Percentiles rank a stretch among this genome's conserved stretches.
phyloP scores from a whole-genome alignment of 2,329 filamentous ascomycete species.

The Westerdykella ornata region DNA sequence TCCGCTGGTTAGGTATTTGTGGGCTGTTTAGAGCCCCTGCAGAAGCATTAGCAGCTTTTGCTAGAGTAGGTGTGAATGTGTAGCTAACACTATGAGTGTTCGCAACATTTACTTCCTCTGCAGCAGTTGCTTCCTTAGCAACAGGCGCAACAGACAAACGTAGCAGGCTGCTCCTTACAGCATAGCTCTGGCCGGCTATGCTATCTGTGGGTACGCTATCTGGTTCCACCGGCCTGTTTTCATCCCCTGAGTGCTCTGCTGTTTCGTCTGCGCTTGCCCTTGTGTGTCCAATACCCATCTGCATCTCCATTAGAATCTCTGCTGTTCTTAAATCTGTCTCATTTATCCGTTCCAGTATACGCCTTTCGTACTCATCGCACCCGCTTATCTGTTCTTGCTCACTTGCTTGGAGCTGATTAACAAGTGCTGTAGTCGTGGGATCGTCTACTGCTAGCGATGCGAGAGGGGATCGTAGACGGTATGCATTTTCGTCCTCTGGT shows the following conservation, averaged over 20 bases:
- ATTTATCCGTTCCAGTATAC: constrained; percentile 3
- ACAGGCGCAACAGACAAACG: neutral
- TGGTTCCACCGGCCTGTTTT: constrained; percentile 1
- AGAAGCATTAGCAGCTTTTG: too few relatives aligned
- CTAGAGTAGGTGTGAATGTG: neutral
- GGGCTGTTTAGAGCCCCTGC: too few relatives aligned
- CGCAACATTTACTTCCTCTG: neutral
- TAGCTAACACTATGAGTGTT: constrained; percentile 1
- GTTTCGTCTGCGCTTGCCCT: constrained; percentile 1
- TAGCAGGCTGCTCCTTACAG: neutral
- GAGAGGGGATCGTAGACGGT: neutral
- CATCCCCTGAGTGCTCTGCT: constrained; percentile 1
- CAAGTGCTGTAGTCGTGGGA: neutral
- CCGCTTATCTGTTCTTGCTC: constrained; percentile 1
- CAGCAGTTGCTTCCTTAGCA: neutral
- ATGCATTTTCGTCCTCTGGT: constrained; percentile 1
- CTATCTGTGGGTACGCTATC: neutral
- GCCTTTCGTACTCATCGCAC: constrained; percentile 1
- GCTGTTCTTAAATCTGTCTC: constrained; percentile 1
- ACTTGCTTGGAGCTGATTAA: constrained; percentile 2
- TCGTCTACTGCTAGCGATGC: neutral
- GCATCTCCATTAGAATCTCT: constrained; percentile 1
- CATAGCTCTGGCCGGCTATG: neutral
- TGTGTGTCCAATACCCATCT: constrained; percentile 1
- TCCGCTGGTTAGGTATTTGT: too few relatives aligned